Base-by-base conservation (phyloP, 805 yeast species). In the Nakazawaea molendinolei region DNA sequence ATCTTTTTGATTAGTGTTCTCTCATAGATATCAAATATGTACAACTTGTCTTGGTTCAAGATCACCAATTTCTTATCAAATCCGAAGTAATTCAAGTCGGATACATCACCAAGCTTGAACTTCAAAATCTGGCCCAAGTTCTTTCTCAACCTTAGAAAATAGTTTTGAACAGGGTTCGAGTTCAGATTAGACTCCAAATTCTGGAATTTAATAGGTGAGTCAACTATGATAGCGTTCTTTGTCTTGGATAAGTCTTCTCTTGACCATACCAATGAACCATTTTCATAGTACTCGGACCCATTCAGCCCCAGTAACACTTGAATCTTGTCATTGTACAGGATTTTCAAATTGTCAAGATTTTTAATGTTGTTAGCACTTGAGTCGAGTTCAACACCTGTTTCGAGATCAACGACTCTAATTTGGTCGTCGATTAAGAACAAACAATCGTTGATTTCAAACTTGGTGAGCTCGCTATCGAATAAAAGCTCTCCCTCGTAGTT, bases 11-110 rank as follows among this genome's bases (percentile, higher is more conserved):
- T 23, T 4, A 19, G 7, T 13, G 34, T 24, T 16, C 36, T 23
- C 12, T 52, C 45, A 14, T 73, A 71, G 34, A 63, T 53, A 40
- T 68, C 61, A 13, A 73, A 49, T 1, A 72, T 74, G 8, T 65
- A 52, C 1, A 78, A 33, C 31, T 58, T 60, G 5, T 71, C 69
- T 30, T 50, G 46, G 0, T 74, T 64, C 3, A 67, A 59, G 1
- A 62, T 60, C 2, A 73, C 50, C 19, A 74, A 41, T 5, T 52
- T 49, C 39, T 74, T 73, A 6, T 55, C 48, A 23, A 68, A 62
- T 1, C 79, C 79, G 55, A 74, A 74, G 20, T 55, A 61, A 13
- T 33, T 15, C 22, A 23, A 16, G 10, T 39, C 35, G 23, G 40
- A 35, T 19, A 29, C 38, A 22, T 40, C 41, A 7, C 47, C 45